Conservation (phyloP, 441 rosid species). For the Flueggea neowawraea region DNA sequence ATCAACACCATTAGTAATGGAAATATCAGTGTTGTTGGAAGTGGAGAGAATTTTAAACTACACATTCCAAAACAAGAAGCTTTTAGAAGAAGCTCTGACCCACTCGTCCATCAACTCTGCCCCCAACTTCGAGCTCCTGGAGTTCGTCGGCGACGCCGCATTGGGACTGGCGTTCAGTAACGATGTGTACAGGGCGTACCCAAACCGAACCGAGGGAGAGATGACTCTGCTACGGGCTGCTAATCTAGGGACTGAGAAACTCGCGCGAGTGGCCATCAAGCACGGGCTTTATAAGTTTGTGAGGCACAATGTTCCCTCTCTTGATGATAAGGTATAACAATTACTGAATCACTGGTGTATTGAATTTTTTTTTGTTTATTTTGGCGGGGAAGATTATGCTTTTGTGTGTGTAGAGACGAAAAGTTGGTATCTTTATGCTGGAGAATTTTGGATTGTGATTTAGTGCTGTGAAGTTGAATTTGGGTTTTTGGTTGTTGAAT, state of each 20-base stretch:
- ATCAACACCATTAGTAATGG: constrained; percentile 22
- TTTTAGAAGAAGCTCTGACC: constrained; percentile 61
- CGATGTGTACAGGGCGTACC: constrained; percentile 47
- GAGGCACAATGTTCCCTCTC: constrained; percentile 36
- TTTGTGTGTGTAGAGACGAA: not conserved
- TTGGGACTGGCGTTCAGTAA: constrained; percentile 44
- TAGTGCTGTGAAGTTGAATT: too few species aligned
- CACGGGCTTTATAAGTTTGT: constrained; percentile 43
- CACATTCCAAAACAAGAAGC: constrained; percentile 38
- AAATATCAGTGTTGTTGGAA: constrained; percentile 19
- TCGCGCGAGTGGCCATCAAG: constrained; percentile 70
- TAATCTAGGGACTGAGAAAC: constrained; percentile 72
- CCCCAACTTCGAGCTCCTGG: constrained; percentile 55
- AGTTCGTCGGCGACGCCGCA: constrained; percentile 84
- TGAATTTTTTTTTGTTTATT: not conserved
- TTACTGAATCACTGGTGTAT: not conserved
- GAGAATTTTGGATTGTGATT: too few species aligned
- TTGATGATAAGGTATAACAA: constrained; percentile 45
- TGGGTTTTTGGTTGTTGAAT: too few species aligned
- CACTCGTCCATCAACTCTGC: constrained; percentile 43
- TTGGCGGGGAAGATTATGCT: not conserved
- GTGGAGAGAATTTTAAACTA: constrained; percentile 54
- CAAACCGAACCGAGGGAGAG: constrained; percentile 45
- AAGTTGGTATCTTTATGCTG: too few species aligned
- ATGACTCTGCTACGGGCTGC: constrained; percentile 59